These are phyloP conservation scores for Coniochaeta ligniaria DNA, from an alignment of 2,329 filamentous ascomycete species.

Conservation along the genomic window DNA sequence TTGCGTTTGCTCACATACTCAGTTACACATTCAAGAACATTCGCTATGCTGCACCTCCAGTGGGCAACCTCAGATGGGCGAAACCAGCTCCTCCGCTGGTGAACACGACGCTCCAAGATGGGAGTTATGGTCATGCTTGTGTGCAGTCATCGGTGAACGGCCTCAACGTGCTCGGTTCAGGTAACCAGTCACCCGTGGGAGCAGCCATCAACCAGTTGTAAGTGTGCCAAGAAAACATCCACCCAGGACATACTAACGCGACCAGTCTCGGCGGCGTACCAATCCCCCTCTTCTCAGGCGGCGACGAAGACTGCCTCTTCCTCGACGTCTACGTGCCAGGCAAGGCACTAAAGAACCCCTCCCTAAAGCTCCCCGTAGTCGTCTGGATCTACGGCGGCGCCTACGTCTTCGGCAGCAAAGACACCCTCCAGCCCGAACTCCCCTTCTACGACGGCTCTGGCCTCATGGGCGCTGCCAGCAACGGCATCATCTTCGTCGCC, in stretches of 20 bases:
- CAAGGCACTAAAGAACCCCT: conserved; percentile 27
- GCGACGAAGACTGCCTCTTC: conserved; percentile 39
- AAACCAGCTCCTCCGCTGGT: conserved; percentile 9
- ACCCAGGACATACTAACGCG: neutral
- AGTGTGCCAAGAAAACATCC: conserved; percentile 3
- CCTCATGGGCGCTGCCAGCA: conserved; percentile 23
- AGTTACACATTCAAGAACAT: conserved; percentile 13
- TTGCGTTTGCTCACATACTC: neutral
- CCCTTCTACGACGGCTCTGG: conserved; percentile 30
- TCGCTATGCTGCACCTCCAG: conserved; percentile 11
- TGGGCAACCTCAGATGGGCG: conserved; percentile 12
- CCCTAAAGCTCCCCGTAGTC: conserved; percentile 31
- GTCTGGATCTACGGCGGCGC: conserved; percentile 39
- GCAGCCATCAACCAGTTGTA: conserved; percentile 25
- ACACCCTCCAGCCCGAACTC: conserved; percentile 21
- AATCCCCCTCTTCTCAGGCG: conserved; percentile 20
- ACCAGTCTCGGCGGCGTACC: conserved; percentile 23
- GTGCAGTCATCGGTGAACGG: conserved; percentile 16
- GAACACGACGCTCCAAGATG: conserved; percentile 16
- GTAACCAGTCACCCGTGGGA: conserved; percentile 23
- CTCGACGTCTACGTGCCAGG: conserved; percentile 41
- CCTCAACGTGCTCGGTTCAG: conserved; percentile 22
- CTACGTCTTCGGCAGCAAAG: conserved; percentile 34
- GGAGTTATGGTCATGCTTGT: conserved; percentile 16
- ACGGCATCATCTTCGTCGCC: conserved; percentile 35